Evolutionary conservation across 495 filamentous ascomycete species (phyloP), one percentile per base, ranked within the genome.

Genomic region (Annulohypoxylon bovei): DNA sequence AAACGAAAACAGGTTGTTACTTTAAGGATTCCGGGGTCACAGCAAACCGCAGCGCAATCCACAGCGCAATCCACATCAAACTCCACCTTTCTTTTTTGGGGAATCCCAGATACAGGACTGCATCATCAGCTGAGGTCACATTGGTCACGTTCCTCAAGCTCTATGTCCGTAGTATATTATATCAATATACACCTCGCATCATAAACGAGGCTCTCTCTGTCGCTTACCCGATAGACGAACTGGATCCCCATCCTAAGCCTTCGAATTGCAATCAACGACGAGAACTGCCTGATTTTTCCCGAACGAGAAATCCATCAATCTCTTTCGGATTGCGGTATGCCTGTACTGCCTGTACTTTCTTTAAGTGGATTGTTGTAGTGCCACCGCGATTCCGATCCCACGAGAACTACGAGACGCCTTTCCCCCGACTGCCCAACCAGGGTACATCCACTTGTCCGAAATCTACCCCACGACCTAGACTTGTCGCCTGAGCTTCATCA

Each of bases 361-460:
- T 56, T 54, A 55, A 23, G 57, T 64, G 56, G 66, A 52, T 65
- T 70, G 7, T 18, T 39, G 49, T 53, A 52, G 52, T 44, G 30
- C 22, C 53, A 55, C 57, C 61, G 35, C 64, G 35, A 67, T 56
- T 28, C 54, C 46, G 70, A 72, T 49, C 61, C 55, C 46, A 52
- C 39, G 49, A 69, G 59, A 7, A 59, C 54, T 33, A 32, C 28
- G 39, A 50, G 44, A 25, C 72, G 70, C 73, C 73, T 67, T 75
- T 75, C 32, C 72, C 33, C 75, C 75, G 69, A 77, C 47, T 62
- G 28, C 40, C 79, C 79, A 81, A 80, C 76, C 78, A 79, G 71
- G 73, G 25, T 49, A 46, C 79, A 79, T 80, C 78, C 80, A 77
- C 77, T 81, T 74, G 80, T 73, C 78, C 80, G 78, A 78, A 70